Evolutionary conservation across 192 early-diverging fungal genomes (phyloP), one percentile per base, ranked within the genome.

Genomic region (Geranomyces michiganensis): DNA sequence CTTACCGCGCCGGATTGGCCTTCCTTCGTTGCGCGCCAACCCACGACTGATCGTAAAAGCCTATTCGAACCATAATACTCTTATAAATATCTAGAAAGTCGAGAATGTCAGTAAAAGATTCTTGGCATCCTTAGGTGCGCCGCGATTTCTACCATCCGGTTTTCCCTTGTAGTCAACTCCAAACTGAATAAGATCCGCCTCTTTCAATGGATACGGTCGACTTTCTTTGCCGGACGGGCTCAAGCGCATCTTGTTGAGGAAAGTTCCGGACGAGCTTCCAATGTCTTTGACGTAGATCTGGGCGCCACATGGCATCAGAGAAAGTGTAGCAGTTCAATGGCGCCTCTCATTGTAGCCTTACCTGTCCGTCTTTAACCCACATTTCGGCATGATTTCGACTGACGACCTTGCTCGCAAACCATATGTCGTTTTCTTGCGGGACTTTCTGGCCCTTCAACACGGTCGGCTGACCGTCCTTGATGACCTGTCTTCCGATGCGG

Each of bases 261-360:
- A 99, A 15, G 97, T 99, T 12, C 97, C 97, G 30, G 96, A 97
- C 1, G 96, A 99, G 26, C 92, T 94, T 67, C 94, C 96, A 48
- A 93, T 94, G 79, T 99, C 97, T 71, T 90, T 89, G 69, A 98
- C 91, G 73, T 81, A 98, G 56, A 99, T 87, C 93, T 96, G 70
- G 17, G 21, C 1, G 4, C 6, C 51, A 41, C 36, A 10, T 10
- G 10, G 36, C 36, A 41, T 41, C 36, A 41, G 36, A 10, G n/a
- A n/a, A n/a, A n/a, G n/a, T n/a, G n/a, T 19, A 56, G 56, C 5
- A 59, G 15, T 14, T 10, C 12, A 47, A 47, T 15, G 17, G 60
- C 60, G 44, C 13, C 14, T 41, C 7, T 14, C 8, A 19, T 24
- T 56, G 10, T 47, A 6, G 27, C 53, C 65, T 41, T 29, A 87